Evolutionary conservation across 805 yeast species (phyloP), one percentile per base, ranked within the genome.

Genomic region (Lachancea thermotolerans): DNA sequence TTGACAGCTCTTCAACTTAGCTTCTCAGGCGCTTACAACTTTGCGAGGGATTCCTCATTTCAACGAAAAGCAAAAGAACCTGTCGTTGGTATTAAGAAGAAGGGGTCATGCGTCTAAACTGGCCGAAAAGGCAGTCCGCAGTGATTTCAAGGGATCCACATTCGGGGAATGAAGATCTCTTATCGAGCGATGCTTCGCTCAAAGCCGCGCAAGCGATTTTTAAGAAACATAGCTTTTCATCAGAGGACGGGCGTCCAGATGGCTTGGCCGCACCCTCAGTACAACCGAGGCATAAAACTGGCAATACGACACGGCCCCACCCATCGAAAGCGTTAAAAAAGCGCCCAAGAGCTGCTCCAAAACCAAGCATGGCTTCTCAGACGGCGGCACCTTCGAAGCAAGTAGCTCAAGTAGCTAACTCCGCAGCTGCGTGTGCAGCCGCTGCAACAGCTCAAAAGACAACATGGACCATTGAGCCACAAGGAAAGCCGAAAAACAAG

Each of bases 131-230:
- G 29, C 38, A 35, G 34, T 32, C 40, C 4, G 27, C 39, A 5
- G 37, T 35, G 14, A 29, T 25, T 21, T 40, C 33, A 14, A 44
- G 37, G 9, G 29, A 37, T 6, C n/a, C 45, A 9, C 16, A 35
- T 25, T 17, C 47, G 8, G 27, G 33, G 14, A 41, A 37, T 25
- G 50, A 44, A 16, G 50, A 48, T 18, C 41, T 25, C 16, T 21
- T 44, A 35, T 21, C 40, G 12, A 37, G 39, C 16, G 50, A 48
- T 38, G 50, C 50, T 18, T 60, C 65, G 8, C 41, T 60, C 25
- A 54, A 51, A 37, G 65, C 65, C 14, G 65, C 65, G 8, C 65
- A 60, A 44, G 55, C 57, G 2, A 60, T 56, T 10, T 60, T 59
- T 44, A 59, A 59, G 47, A 57, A 54, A 38, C 60, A 60, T 29